Base-by-base conservation (phyloP, 2,329 filamentous ascomycete species). In the Bipolaris zeicola region DNA sequence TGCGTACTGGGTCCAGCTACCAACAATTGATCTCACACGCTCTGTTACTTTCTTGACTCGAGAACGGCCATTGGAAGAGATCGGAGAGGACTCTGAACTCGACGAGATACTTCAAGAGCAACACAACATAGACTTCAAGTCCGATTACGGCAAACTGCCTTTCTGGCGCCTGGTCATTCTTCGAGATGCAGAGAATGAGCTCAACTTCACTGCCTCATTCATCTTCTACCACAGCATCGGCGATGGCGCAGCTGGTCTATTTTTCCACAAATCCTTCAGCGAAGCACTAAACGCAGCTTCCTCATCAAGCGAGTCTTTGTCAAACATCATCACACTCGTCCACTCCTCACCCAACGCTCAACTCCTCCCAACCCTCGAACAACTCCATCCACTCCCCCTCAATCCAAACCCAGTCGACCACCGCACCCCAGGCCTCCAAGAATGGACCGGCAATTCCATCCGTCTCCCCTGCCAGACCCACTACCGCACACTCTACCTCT, bases 141-240 rank as follows among this genome's bases (percentile, higher is more conserved):
- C 67, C 5, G 68, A 67, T 2, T 59, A 70, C 16, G 61, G 58
- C 1, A 36, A 22, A 2, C 14, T 61, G 20, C 75, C 78, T 0
- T 76, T 76, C 55, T 82, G 80, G 80, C 73, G 79, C 39, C 61
- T 81, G 3, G 61, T 73, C 13, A 60, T 81, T 33, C 55, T 81
- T 55, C 56, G 3, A 52, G 31, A 53, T 10, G n/a, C 28, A 22
- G 50, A 33, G 34, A 7, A 16, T 1, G 33, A 42, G 3, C 62
- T 14, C 33, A 61, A 63, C 1, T 81, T 81, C 50, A 79, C 77
- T 0, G 77, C 74, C 1, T 71, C 64, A 5, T 81, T 80, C 60
- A 71, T 81, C 10, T 79, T 72, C 55, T 79, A 82, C 49, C 79
- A 82, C 65, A 74, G 74, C 4, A 69, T 81, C 49, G 77, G 76